These are phyloP conservation scores for Leishmania arabica DNA, from an alignment of 208 protist species.

Conservation along the genomic window DNA sequence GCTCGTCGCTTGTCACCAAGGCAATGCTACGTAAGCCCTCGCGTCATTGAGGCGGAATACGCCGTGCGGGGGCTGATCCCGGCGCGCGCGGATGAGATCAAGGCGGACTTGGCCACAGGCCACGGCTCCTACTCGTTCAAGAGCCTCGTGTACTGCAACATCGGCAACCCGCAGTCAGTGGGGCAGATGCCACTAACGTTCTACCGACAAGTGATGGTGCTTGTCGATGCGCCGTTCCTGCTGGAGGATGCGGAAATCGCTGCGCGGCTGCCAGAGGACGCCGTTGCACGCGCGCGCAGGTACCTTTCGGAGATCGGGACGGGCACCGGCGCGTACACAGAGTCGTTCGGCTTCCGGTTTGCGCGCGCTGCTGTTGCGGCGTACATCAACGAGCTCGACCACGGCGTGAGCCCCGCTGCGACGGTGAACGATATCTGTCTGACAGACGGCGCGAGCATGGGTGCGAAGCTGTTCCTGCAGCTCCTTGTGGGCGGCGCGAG, in stretches of 20 bases:
- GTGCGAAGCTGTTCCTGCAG: constrained; percentile 90
- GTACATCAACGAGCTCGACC: constrained; percentile 96
- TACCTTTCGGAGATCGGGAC: constrained; percentile 67
- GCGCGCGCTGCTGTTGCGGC: constrained; percentile 91
- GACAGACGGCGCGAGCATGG: constrained; percentile 96
- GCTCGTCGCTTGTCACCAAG: neutral
- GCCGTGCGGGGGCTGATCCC: constrained; percentile 91
- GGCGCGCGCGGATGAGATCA: constrained; percentile 75
- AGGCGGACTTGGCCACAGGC: constrained; percentile 56
- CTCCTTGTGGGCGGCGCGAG: constrained; percentile 64
- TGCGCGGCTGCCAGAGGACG: constrained; percentile 87
- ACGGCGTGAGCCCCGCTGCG: constrained; percentile 37
- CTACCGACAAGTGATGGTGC: constrained; percentile 91
- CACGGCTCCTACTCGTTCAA: constrained; percentile 58
- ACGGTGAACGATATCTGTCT: constrained; percentile 87
- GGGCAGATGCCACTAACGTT: constrained; percentile 97
- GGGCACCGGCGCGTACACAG: constrained; percentile 96
- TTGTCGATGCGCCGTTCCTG: constrained; percentile 79
- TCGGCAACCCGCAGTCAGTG: constrained; percentile 98
- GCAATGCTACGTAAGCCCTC: constrained; percentile 53
- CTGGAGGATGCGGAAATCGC: constrained; percentile 56
- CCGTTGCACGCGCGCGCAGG: constrained; percentile 80
- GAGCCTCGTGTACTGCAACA: constrained; percentile 98
- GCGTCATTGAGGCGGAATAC: constrained; percentile 79
- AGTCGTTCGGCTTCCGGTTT: constrained; percentile 92